Base-by-base conservation (phyloP, 2,329 filamentous ascomycete genomes). In the Microcyclospora tardicrescens region DNA sequence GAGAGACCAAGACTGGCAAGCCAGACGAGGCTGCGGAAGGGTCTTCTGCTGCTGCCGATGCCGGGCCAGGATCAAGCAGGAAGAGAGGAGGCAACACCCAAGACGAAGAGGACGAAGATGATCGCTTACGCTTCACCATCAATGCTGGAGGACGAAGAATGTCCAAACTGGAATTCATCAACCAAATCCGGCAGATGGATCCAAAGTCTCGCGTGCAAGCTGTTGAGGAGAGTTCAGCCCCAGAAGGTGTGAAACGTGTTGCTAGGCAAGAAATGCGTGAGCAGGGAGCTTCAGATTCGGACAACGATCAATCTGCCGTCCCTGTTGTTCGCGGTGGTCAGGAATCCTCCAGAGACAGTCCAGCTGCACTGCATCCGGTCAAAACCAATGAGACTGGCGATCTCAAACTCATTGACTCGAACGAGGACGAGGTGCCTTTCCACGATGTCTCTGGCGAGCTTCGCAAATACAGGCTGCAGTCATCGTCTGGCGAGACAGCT, bases 111-210 rank as follows among this genome's bases (percentile, higher is more conserved):
- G 63, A 71, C n/a, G 70, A 71, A 2, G 82, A 87, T 47, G 71
- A 73, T 11, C 69, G 76, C 39, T 77, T 89, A 39, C 74, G 83
- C 11, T 89, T 87, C 60, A 86, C 79, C 1, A 81, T 89, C 45
- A 75, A 72, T 33, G 76, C 78, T 28, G 73, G 77, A n/a, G 81
- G 81, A 5, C 69, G 71, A 44, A 75, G 83, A 35, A 80, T 91
- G 74, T 86, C 73, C 44, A 87, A 87, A 61, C 75, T 79, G 4
- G 81, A 86, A 53, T 89, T 91, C 55, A 76, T 91, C 43, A 67
- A 71, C 34, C 77, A 84, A 54, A 78, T 91, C 53, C 75, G 77
- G 46, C 73, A 77, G 46, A 68, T 89, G 43, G 81, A 89, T 55
- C 72, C 74, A 16, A 75, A 75, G 52, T 75, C 77, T 11, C 70